Evolutionary conservation across 169 alveolate genomes (phyloP).

Genomic region (Plasmodium reichenowi): DNA sequence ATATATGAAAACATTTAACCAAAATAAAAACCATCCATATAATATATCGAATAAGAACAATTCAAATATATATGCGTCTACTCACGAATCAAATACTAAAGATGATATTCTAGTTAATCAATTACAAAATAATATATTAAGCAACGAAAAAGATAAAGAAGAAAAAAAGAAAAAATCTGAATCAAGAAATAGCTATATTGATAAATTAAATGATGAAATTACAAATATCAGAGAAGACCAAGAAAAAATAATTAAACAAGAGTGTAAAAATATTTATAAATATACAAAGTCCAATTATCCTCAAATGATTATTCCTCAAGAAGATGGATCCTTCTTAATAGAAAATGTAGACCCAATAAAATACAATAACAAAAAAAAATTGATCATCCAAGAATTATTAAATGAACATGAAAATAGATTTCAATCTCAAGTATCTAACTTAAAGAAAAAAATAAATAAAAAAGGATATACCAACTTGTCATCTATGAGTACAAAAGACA

Average conservation of each 20-base stretch:
- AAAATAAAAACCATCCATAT: no score
- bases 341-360: constrained; percentile 9
- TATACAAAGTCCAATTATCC: constrained; percentile 33
- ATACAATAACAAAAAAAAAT: constrained; percentile 14
- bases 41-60: neutral
- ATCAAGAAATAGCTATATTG: constrained; percentile 10
- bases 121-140: constrained; percentile 4
- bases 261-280: constrained; percentile 31
- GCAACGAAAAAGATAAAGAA: neutral
- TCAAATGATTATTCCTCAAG: constrained; percentile 26
- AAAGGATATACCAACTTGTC: constrained; percentile 25
- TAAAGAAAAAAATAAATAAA: constrained; percentile 36
- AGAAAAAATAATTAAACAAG: constrained; percentile 25
- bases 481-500: constrained; percentile 68
- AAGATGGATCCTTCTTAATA: constrained; percentile 10
- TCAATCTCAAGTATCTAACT: constrained; percentile 6
- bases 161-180: neutral
- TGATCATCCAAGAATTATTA: constrained; percentile 45
- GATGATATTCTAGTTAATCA: constrained; percentile 8
- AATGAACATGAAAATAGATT: constrained; percentile 30
- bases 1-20: no score
- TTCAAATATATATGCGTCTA: neutral
- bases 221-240: constrained; percentile 21
- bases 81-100: neutral
- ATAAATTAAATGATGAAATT: constrained; percentile 48